Percentiles rank a stretch among this genome's conserved stretches.
Conservation (phyloP, 1,284 basidiomycete species). For the Naganishia liquefaciens region DNA sequence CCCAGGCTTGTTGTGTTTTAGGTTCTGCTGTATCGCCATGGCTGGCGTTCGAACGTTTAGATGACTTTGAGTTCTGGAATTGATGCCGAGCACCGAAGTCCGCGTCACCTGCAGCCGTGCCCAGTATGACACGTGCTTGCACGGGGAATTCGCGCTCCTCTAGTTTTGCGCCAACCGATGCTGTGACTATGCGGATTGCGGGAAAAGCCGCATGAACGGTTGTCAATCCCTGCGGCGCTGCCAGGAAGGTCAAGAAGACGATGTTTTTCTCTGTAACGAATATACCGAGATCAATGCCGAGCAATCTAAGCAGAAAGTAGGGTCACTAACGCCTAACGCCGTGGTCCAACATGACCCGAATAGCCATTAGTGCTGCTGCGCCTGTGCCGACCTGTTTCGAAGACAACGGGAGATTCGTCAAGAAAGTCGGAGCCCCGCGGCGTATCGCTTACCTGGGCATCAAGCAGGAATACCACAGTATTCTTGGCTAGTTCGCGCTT, state of each 20-base stretch:
- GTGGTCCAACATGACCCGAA: slow-evolving; percentile 92
- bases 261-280: slow-evolving; percentile 78
- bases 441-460: slow-evolving; percentile 70
- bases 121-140: slow-evolving; percentile 35
- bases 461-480: slow-evolving; percentile 84
- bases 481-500: slow-evolving; percentile 64
- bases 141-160: slow-evolving; percentile 48
- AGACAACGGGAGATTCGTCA: not conserved
- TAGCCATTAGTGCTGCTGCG: slow-evolving; percentile 88
- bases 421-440: not conserved
- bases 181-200: slow-evolving; percentile 73
- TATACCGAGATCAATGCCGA: slow-evolving; percentile 57
- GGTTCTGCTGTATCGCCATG: slow-evolving; percentile 1
- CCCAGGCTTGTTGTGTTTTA: slow-evolving; percentile 27
- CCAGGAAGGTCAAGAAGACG: slow-evolving; percentile 84
- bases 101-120: slow-evolving; percentile 47
- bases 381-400: slow-evolving; percentile 81
- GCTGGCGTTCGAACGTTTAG: slow-evolving; percentile 1
- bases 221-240: slow-evolving; percentile 75
- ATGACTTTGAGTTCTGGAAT: not conserved
- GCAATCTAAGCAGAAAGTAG: not conserved
- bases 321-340: slow-evolving; percentile 63
- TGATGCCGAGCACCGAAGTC: slow-evolving; percentile 42
- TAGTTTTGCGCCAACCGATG: slow-evolving; percentile 65
- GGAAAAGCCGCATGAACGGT: slow-evolving; percentile 81